Evolutionary conservation across 2,329 filamentous ascomycete genomes (phyloP).

Genomic region (Drechslerella dactyloides): DNA sequence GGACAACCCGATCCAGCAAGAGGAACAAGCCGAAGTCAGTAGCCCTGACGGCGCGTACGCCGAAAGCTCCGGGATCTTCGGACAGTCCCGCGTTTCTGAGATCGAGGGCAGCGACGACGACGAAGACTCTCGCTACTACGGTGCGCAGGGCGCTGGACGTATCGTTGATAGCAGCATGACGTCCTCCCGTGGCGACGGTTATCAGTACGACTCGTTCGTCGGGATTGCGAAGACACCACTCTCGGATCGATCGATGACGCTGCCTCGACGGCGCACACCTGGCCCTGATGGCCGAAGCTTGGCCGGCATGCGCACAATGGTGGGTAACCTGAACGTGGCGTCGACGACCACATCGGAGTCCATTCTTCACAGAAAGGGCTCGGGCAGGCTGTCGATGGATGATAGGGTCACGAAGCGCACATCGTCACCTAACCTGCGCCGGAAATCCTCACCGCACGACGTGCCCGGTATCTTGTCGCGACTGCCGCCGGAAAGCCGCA

Average conservation of each 20-base stretch:
- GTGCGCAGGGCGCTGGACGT: constrained; percentile 22
- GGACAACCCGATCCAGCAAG: constrained; percentile 34
- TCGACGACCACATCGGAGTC: constrained; percentile 46
- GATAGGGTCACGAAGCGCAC: constrained; percentile 43
- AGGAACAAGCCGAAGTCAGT: constrained; percentile 47
- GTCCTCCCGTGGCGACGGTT: constrained; percentile 33
- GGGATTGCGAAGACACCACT: constrained; percentile 37
- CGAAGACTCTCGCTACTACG: constrained; percentile 25
- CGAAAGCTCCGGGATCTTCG: constrained; percentile 46
- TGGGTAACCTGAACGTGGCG: constrained; percentile 53
- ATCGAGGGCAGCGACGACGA: constrained; percentile 38
- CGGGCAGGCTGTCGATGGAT: constrained; percentile 35
- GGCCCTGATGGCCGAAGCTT: constrained; percentile 47
- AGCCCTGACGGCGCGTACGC: constrained; percentile 51
- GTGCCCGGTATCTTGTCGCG: constrained; percentile 20
- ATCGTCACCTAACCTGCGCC: constrained; percentile 33
- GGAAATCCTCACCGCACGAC: constrained; percentile 46
- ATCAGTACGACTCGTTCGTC: constrained; percentile 37
- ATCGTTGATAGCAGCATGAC: constrained; percentile 38
- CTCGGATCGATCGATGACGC: constrained; percentile 43
- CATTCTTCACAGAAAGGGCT: constrained; percentile 42
- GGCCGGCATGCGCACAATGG: constrained; percentile 51
- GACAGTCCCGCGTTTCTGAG: constrained; percentile 48
- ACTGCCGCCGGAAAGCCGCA: constrained; percentile 36
- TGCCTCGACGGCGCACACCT: constrained; percentile 36